These are phyloP conservation scores for Pulveroboletus ravenelii DNA, from an alignment of 768 basidiomycete genomes.

Conservation along the genomic window DNA sequence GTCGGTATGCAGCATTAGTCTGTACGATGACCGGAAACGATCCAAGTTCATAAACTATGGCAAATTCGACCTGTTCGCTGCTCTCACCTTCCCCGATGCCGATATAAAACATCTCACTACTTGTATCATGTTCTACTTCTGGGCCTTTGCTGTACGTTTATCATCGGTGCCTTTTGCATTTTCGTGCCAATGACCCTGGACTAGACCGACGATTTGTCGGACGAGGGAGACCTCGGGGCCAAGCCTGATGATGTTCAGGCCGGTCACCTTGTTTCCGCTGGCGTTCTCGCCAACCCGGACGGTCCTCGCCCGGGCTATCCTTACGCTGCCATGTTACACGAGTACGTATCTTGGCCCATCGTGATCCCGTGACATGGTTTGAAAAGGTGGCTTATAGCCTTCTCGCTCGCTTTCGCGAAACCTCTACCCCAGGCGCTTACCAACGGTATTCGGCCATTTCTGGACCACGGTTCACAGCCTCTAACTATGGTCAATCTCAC, in stretches of 20 bases:
- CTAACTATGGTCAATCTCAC: not conserved
- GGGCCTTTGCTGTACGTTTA: constrained; percentile 35
- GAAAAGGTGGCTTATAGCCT: constrained; percentile 17
- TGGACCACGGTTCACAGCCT: not conserved
- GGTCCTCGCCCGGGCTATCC: constrained; percentile 29
- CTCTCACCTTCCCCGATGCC: constrained; percentile 36
- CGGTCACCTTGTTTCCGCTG: constrained; percentile 31
- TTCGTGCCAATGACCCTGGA: constrained; percentile 1
- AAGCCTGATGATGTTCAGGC: constrained; percentile 33
- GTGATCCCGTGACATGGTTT: constrained; percentile 12
- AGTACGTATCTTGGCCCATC: constrained; percentile 24
- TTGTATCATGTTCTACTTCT: constrained; percentile 36
- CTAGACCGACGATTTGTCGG: constrained; percentile 36
- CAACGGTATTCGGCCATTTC: constrained; percentile 21
- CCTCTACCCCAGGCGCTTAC: constrained; percentile 35
- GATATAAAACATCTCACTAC: constrained; percentile 33
- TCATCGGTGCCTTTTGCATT: not conserved
- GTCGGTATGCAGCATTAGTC: constrained; percentile 19
- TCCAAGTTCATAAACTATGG: constrained; percentile 34
- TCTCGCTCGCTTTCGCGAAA: constrained; percentile 32
- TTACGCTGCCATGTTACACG: constrained; percentile 38
- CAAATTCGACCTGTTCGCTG: constrained; percentile 37
- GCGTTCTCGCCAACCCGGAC: constrained; percentile 26
- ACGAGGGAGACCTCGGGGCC: constrained; percentile 33
- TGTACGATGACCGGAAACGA: constrained; percentile 34